A percentile compares a stretch with the other conserved stretches of the same genome.
Evolutionary conservation across 305 asterid species (phyloP).

Genomic region (Fraxinus nigra): DNA sequence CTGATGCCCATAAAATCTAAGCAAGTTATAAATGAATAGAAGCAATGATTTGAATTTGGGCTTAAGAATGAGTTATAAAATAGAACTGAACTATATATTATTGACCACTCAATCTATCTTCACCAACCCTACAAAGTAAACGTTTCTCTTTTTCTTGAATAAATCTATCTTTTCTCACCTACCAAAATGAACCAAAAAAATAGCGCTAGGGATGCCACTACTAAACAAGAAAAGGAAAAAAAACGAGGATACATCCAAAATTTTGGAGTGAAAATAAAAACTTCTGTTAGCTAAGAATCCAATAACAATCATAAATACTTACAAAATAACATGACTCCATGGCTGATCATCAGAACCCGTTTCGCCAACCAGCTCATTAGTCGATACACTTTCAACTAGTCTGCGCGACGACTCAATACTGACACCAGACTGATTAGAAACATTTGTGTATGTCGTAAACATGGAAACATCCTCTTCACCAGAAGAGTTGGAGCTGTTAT

Average conservation of each 20-base stretch:
- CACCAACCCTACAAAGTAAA: background rate
- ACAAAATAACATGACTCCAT: background rate
- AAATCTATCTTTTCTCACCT: background rate
- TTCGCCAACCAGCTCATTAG: slow-evolving; percentile 19
- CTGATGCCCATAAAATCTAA: background rate
- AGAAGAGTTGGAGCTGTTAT: slow-evolving; percentile 22
- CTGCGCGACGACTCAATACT: slow-evolving; percentile 21
- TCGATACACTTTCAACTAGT: slow-evolving; percentile 17
- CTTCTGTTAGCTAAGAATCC: background rate
- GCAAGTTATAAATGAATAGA: background rate
- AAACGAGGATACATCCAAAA: background rate
- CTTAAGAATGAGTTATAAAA: background rate
- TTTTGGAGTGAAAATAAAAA: background rate
- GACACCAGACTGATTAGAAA: slow-evolving; percentile 27
- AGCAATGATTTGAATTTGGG: background rate
- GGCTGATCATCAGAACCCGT: background rate
- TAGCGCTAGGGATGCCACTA: background rate
- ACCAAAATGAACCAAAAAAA: background rate
- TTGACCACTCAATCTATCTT: background rate
- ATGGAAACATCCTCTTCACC: slow-evolving; percentile 35
- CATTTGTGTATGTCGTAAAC: background rate
- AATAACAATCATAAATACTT: background rate
- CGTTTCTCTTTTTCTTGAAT: background rate
- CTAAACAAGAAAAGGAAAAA: background rate
- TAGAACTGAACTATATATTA: background rate